Percentiles rank a stretch among this genome's conserved stretches.
These are phyloP conservation scores for Verticillium nonalfalfae DNA, from an alignment of 2,329 filamentous ascomycete species.

Conservation along the genomic window DNA sequence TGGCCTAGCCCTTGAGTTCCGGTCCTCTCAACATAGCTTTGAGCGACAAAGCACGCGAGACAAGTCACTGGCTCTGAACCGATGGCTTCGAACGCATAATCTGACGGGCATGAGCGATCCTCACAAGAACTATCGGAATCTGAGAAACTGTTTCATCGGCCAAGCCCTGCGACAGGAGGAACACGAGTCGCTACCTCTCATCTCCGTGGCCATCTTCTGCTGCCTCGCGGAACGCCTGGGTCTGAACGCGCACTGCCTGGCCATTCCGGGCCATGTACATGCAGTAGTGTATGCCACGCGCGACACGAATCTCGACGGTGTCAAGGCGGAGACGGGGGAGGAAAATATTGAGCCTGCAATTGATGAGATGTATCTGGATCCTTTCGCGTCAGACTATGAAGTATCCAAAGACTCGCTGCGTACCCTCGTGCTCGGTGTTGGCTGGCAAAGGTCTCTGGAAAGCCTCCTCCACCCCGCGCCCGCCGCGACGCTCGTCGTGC, in stretches of 20 bases:
- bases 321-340: constrained; percentile 20
- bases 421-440: constrained; percentile 46
- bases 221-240: constrained; percentile 69
- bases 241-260: constrained; percentile 70
- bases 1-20: constrained; percentile 51
- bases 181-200: constrained; percentile 78
- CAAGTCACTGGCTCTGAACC: constrained; percentile 61
- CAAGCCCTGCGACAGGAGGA: constrained; percentile 65
- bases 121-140: constrained; percentile 63
- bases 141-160: constrained; percentile 85
- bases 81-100: constrained; percentile 62
- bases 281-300: constrained; percentile 62
- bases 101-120: constrained; percentile 65
- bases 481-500: constrained; percentile 62
- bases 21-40: constrained; percentile 43
- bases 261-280: constrained; percentile 81
- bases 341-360: background rate
- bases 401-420: constrained; percentile 54
- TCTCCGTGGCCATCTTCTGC: constrained; percentile 83
- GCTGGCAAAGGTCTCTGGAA: constrained; percentile 32
- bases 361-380: constrained; percentile 74
- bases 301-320: constrained; percentile 55
- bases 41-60: constrained; percentile 52
- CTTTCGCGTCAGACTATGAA: constrained; percentile 66
- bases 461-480: constrained; percentile 58